These are phyloP conservation scores for Raphanus hybrid DNA, from an alignment of 441 rosid species.

Conservation along the genomic window DNA sequence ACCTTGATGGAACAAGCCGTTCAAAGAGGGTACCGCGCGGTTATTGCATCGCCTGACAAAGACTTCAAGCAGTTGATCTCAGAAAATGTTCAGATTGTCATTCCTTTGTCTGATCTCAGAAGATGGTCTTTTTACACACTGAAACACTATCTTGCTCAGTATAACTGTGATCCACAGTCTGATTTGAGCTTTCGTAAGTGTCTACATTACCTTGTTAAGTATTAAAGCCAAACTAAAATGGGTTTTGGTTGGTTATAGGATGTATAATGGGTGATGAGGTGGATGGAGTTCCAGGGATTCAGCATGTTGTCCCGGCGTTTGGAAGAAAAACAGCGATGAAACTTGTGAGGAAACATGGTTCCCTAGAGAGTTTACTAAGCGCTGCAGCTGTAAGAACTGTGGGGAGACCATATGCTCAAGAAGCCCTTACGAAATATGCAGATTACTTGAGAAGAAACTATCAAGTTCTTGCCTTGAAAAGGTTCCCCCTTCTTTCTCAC, in stretches of 20 bases:
- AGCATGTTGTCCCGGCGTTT: constrained; percentile 79
- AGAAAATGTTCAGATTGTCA: constrained; percentile 84
- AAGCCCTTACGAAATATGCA: constrained; percentile 80
- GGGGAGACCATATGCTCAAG: constrained; percentile 80
- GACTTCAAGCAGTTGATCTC: constrained; percentile 95
- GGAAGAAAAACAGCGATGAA: constrained; percentile 85
- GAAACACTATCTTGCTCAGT: constrained; percentile 78
- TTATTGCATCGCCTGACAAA: constrained; percentile 95
- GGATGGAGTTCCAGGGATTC: constrained; percentile 93
- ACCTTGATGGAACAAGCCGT: constrained; percentile 74
- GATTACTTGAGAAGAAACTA: constrained; percentile 85
- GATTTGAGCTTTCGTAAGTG: constrained; percentile 91
- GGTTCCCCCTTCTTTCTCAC: constrained; percentile 45
- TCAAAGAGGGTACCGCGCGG: constrained; percentile 63
- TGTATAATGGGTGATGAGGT: constrained; percentile 89
- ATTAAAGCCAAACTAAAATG: background rate
- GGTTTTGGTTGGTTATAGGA: constrained; percentile 49
- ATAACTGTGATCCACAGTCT: constrained; percentile 76
- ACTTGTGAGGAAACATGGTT: constrained; percentile 83
- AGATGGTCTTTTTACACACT: constrained; percentile 94
- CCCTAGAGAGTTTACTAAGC: constrained; percentile 74
- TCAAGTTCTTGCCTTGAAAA: constrained; percentile 79
- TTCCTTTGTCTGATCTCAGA: constrained; percentile 71
- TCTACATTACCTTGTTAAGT: background rate
- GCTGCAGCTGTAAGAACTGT: constrained; percentile 88